Base-by-base conservation (phyloP, 225 moss, liverwort and hornwort species). In the Climacium dendroides region DNA sequence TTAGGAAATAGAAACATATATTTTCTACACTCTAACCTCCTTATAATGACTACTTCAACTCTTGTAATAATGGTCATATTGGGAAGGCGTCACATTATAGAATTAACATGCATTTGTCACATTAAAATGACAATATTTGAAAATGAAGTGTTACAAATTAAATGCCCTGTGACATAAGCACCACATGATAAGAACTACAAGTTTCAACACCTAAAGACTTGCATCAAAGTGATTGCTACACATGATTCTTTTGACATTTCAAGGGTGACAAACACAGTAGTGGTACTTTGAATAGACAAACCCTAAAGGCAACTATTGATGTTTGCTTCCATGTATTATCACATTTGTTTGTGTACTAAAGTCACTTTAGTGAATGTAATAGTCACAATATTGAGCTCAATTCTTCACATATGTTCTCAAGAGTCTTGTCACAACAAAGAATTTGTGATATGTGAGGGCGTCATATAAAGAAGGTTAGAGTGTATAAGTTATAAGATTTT, bases 221-320 rank as follows among this genome's bases (percentile, higher is more conserved):
- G 0, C 3, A 69, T 5, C 0, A 39, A 0, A 1, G 14, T 24
- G 1, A 39, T 39, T 39, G 39, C 4, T 2, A 23, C 2, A 13
- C 1, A n/a, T 0, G 1, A 13, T 67, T 39, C 7, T 67, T 39
- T 0, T 24, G 0, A 13, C 7, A 14, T 13, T 39, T 0, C 0
- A 0, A 0, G 0, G 14, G 4, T 39, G 0, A 24, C 37, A 23
- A 10, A 4, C 2, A 1, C 0, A 0, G 1, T 14, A 41, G 3
- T 24, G 0, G 39, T 39, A 5, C 23, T 39, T 39, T 0, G 0
- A 69, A 39, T 24, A 7, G 24, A 24, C 4, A 69, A 41, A 24
- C 3, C 3, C 4, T 23, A 69, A 13, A 69, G 4, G 5, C n/a
- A n/a, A n/a, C n/a, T n/a, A n/a, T n/a, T n/a, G n/a, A n/a, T n/a